Conservation (phyloP, 108 stramenopile species). For the Nitzschia palea region DNA sequence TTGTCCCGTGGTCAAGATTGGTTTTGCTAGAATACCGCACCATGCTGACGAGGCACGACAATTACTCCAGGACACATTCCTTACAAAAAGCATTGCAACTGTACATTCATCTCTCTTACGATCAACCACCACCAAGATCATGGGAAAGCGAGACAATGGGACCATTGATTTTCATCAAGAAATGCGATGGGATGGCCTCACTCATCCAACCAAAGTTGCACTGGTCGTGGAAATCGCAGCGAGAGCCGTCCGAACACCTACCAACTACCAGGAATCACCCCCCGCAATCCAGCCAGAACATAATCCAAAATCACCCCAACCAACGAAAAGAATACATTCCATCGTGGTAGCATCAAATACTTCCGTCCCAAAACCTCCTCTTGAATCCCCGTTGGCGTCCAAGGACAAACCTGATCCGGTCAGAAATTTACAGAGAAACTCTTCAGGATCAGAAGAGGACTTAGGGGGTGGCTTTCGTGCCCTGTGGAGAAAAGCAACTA, state of each 20-base stretch:
- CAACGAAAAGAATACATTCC: slow-evolving; percentile 8
- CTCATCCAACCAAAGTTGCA: slow-evolving; percentile 43
- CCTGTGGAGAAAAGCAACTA: slow-evolving; percentile 14
- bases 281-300: background rate
- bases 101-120: slow-evolving; percentile 32
- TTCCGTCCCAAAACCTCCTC: background rate
- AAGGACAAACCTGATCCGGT: background rate
- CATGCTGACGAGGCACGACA: slow-evolving; percentile 7
- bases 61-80: slow-evolving; percentile 14
- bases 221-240: slow-evolving; percentile 58
- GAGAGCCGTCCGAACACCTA: slow-evolving; percentile 39
- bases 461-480: slow-evolving; percentile 16
- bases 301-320: background rate
- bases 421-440: slow-evolving; percentile 11
- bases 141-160: slow-evolving; percentile 56
- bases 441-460: slow-evolving; percentile 12
- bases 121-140: slow-evolving; percentile 36
- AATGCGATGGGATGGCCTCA: slow-evolving; percentile 67
- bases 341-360: background rate
- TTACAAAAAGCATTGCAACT: slow-evolving; percentile 16
- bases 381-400: background rate
- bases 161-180: slow-evolving; percentile 79
- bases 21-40: slow-evolving; percentile 39
- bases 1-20: slow-evolving; percentile 73
- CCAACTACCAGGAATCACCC: slow-evolving; percentile 41